Conservation (phyloP, 495 filamentous ascomycete species). For the Astrothelium subdiscretum region DNA sequence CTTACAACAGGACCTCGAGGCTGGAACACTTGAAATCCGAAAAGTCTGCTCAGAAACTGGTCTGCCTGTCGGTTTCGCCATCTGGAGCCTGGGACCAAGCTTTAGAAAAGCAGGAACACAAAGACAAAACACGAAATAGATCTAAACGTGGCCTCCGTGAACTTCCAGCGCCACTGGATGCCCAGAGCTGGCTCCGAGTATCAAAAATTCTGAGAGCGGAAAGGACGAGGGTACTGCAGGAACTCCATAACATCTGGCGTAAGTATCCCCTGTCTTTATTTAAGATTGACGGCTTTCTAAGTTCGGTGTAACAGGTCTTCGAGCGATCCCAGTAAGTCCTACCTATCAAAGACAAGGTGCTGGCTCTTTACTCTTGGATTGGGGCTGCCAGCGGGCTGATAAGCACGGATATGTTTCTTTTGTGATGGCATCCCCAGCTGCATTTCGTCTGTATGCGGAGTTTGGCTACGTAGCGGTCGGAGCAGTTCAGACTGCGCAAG, state of each 20-base stretch:
- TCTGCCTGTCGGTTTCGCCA: background rate
- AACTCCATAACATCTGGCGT: background rate
- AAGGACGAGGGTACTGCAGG: background rate
- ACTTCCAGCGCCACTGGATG: background rate
- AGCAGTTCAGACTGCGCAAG: background rate
- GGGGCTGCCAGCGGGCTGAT: background rate
- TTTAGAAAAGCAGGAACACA: background rate
- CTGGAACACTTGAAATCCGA: background rate
- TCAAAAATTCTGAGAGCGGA: background rate
- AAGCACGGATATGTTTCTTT: background rate
- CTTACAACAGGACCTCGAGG: background rate
- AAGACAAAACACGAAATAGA: background rate
- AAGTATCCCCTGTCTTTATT: background rate
- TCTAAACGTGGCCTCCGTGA: background rate
- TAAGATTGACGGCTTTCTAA: background rate
- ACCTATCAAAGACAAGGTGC: background rate
- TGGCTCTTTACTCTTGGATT: background rate
- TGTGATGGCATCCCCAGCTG: background rate
- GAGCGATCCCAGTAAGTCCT: background rate
- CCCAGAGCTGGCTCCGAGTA: background rate
- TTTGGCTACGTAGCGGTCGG: background rate
- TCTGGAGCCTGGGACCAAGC: background rate
- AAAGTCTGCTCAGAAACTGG: background rate
- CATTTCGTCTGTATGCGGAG: background rate
- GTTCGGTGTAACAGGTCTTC: background rate